Conservation (phyloP, 2,329 filamentous ascomycete genomes). For the Stachybotrys echinatus region DNA sequence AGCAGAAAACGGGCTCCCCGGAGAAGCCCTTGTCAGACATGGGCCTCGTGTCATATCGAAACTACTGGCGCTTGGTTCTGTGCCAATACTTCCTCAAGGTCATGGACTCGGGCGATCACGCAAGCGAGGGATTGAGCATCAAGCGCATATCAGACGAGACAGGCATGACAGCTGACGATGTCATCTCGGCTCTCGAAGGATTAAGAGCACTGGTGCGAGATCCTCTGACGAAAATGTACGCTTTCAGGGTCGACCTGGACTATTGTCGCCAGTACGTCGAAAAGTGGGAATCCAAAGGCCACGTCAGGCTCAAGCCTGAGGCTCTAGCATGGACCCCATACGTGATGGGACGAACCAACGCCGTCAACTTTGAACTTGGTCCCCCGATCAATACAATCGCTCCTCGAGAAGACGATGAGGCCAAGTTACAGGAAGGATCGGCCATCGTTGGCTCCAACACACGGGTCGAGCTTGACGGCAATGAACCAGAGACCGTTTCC, state of each 20-base stretch:
- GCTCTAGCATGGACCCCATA: slow-evolving; percentile 93
- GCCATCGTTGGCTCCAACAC: slow-evolving; percentile 11
- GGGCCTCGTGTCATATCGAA: slow-evolving; percentile 93
- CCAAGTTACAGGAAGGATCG: slow-evolving; percentile 27
- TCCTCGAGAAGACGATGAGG: slow-evolving; percentile 70
- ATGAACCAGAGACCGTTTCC: not conserved
- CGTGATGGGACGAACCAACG: slow-evolving; percentile 84
- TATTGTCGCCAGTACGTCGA: slow-evolving; percentile 85
- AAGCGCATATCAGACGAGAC: slow-evolving; percentile 78
- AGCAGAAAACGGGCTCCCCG: slow-evolving; percentile 89
- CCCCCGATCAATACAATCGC: slow-evolving; percentile 82
- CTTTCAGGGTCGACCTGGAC: slow-evolving; percentile 76
- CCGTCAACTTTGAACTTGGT: slow-evolving; percentile 76
- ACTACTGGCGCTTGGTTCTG: slow-evolving; percentile 90
- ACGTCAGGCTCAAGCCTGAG: slow-evolving; percentile 76
- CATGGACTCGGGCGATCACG: slow-evolving; percentile 20
- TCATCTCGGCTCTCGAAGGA: slow-evolving; percentile 88
- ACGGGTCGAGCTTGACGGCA: slow-evolving; percentile 15
- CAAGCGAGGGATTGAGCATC: slow-evolving; percentile 50
- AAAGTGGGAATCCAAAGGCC: slow-evolving; percentile 84
- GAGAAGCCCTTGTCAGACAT: slow-evolving; percentile 98
- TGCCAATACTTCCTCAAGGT: slow-evolving; percentile 72
- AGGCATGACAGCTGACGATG: slow-evolving; percentile 93
- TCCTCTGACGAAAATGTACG: slow-evolving; percentile 82
- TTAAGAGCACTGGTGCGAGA: slow-evolving; percentile 85